Conservation (phyloP, 1,139 yeast genomes). For the Pichiaceae sp. region DNA sequence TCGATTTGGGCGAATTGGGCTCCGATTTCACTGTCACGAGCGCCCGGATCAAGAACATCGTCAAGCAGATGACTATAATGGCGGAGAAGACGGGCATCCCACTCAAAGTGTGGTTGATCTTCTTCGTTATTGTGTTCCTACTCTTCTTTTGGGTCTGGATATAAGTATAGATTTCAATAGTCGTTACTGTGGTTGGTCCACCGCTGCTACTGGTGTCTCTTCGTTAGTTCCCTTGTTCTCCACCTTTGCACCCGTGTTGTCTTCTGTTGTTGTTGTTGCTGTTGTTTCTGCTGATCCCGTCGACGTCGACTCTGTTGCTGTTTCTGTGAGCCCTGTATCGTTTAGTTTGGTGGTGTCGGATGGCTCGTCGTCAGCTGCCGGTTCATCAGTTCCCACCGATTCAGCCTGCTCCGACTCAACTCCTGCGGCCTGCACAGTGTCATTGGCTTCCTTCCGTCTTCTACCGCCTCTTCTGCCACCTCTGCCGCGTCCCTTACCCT, state of each 20-base stretch:
- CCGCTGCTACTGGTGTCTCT: too few relatives aligned
- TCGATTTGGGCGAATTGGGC: constrained; percentile 50
- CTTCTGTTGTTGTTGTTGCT: background rate
- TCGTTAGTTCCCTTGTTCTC: too few relatives aligned
- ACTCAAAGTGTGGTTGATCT: constrained; percentile 69
- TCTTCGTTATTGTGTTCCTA: constrained; percentile 53
- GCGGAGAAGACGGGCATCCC: constrained; percentile 76
- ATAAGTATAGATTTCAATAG: constrained; percentile 22
- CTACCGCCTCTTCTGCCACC: constrained; percentile 3
- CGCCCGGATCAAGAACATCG: constrained; percentile 52
- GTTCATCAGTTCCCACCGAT: too few relatives aligned
- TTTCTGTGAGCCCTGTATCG: background rate
- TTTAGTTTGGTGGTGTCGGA: too few relatives aligned
- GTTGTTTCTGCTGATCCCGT: background rate
- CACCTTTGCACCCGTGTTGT: background rate
- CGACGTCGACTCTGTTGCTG: background rate
- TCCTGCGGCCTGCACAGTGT: background rate
- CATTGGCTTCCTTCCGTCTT: background rate
- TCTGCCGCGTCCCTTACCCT: constrained; percentile 12
- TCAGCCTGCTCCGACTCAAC: too few relatives aligned
- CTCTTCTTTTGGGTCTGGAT: constrained; percentile 84
- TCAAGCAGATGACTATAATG: constrained; percentile 69
- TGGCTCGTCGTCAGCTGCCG: too few relatives aligned
- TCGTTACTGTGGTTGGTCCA: background rate
- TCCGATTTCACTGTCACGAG: constrained; percentile 32